Percentiles rank a stretch among this genome's conserved stretches.
Conservation (phyloP, 2,329 filamentous ascomycete genomes). For the Alternaria sp. region DNA sequence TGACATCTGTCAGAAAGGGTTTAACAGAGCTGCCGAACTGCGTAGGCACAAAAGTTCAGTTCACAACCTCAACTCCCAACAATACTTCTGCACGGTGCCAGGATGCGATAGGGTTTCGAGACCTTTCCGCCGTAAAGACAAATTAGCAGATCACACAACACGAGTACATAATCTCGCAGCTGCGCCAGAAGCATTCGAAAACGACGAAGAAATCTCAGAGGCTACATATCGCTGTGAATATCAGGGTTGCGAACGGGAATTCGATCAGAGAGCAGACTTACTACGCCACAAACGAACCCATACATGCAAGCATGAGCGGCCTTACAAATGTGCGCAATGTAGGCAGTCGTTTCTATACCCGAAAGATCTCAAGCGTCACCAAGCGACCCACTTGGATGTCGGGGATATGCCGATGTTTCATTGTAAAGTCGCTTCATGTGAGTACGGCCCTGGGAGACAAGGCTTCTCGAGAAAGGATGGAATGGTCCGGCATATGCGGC, state of each 20-base stretch:
- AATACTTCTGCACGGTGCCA: background rate
- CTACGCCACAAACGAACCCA: background rate
- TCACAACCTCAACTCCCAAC: background rate
- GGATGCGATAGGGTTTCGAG: background rate
- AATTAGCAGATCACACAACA: background rate
- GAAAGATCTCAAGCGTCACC: background rate
- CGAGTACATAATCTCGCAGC: too few species aligned
- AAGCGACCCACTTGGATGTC: too few species aligned
- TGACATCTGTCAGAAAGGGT: background rate
- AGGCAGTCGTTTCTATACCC: background rate
- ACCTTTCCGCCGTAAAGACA: background rate
- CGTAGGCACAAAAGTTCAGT: background rate
- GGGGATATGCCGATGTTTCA: background rate
- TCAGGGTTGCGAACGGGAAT: background rate
- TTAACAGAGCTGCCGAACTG: background rate
- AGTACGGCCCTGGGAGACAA: background rate
- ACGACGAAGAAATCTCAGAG: background rate
- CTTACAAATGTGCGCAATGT: background rate
- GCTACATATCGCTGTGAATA: background rate
- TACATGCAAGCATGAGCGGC: too few species aligned
- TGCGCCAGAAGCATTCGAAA: too few species aligned
- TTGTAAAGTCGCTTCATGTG: background rate
- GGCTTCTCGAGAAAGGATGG: too few species aligned
- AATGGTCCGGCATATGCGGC: fast-evolving
- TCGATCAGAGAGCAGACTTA: background rate